Evolutionary conservation across 2,329 filamentous ascomycete genomes (phyloP).

Genomic region (Fusarium marasasianum): DNA sequence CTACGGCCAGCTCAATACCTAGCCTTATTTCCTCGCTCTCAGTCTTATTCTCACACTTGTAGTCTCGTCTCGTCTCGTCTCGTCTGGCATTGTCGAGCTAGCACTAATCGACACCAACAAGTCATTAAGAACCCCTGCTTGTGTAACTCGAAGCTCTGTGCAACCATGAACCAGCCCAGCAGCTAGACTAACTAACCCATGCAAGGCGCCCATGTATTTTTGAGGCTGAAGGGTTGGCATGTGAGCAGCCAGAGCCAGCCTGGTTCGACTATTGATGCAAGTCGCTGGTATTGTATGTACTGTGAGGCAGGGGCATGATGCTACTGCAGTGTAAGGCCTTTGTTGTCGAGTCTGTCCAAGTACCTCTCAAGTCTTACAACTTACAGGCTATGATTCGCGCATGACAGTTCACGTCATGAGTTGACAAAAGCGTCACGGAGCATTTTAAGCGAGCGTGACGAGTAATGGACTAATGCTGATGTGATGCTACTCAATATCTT

Average conservation of each 20-base stretch:
- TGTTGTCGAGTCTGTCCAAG: neutral
- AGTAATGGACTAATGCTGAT: conserved; percentile 12
- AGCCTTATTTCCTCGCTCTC: neutral
- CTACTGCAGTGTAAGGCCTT: neutral
- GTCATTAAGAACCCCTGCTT: neutral
- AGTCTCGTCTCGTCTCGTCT: neutral
- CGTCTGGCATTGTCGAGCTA: neutral
- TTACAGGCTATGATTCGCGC: neutral
- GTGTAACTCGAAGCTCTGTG: conserved; percentile 18
- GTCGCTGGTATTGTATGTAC: conserved; percentile 8
- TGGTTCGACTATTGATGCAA: conserved; percentile 31
- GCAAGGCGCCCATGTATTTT: neutral
- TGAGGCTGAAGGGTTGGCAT: conserved; percentile 27
- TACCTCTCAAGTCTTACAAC: conserved; percentile 22
- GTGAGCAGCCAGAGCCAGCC: conserved; percentile 12
- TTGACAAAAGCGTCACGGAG: neutral
- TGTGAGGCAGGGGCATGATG: neutral
- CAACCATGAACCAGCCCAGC: neutral
- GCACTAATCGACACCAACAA: neutral
- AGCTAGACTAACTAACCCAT: neutral
- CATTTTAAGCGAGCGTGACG: conserved; percentile 22
- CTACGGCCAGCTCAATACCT: conserved; percentile 1
- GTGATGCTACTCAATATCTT: conserved; percentile 11
- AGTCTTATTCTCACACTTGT: neutral
- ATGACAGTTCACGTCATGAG: conserved; percentile 12